Evolutionary conservation across 139 green algal species (phyloP).

Genomic region (Auxenochlorella protothecoides): DNA sequence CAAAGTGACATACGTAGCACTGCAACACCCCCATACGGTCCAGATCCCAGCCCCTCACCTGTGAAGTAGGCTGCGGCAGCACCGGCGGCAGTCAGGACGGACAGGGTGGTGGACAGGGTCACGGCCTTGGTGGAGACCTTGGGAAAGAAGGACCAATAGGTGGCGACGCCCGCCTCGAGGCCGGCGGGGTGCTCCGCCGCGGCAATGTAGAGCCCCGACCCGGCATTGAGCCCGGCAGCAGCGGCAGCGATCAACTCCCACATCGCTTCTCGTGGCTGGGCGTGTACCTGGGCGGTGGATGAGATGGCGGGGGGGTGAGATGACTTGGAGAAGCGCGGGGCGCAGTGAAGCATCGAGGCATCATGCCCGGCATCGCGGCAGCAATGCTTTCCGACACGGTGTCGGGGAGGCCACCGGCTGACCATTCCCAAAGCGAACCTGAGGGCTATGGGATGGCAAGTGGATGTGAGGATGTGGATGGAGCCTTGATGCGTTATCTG

Average conservation of each 20-base stretch:
- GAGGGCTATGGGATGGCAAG: too few species aligned
- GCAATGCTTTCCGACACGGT: too few species aligned
- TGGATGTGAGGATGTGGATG: too few species aligned
- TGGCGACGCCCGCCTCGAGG: not conserved
- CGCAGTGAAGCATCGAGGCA: too few species aligned
- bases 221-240: conserved; percentile 6
- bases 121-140: not conserved
- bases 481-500: too few species aligned
- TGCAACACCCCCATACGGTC: not conserved
- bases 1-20: not conserved
- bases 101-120: not conserved
- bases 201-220: not conserved
- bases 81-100: not conserved
- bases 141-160: conserved; percentile 3
- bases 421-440: too few species aligned
- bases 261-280: not conserved
- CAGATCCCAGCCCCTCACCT: not conserved
- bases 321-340: too few species aligned
- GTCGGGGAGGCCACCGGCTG: too few species aligned
- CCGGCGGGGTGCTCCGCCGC: not conserved
- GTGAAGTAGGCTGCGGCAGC: conserved; percentile 1
- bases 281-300: too few species aligned
- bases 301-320: too few species aligned
- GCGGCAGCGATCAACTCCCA: conserved; percentile 5
- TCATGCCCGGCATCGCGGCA: too few species aligned